Conservation (phyloP, 345 rosid genomes). For the Eucalyptus fibrosa region DNA sequence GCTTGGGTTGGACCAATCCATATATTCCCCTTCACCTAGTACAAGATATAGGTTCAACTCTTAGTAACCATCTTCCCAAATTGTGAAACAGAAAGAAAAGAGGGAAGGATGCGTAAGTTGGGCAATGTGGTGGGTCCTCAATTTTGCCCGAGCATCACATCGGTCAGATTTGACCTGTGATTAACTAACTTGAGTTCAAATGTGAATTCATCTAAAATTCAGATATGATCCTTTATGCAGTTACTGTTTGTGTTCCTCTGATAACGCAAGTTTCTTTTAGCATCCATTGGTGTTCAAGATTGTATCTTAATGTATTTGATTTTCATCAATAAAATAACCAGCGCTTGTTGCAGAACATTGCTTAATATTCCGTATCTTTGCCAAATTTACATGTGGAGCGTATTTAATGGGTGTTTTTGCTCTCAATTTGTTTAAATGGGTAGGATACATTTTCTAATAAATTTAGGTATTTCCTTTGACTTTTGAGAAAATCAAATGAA, state of each 20-base stretch:
- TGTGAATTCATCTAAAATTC: background rate
- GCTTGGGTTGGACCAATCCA: too few relatives aligned
- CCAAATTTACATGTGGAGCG: background rate
- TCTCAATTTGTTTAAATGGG: background rate
- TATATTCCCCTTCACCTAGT: background rate
- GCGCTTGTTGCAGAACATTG: background rate
- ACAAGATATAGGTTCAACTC: background rate
- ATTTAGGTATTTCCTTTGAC: background rate
- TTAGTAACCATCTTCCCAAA: background rate
- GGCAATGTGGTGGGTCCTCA: background rate
- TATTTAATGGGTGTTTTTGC: background rate
- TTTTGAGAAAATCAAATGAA: background rate
- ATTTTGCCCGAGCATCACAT: background rate
- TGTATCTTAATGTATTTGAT: background rate
- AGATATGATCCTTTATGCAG: background rate
- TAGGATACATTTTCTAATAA: background rate
- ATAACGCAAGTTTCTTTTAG: background rate
- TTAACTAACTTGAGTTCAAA: background rate
- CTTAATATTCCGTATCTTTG: background rate
- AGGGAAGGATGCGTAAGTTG: background rate
- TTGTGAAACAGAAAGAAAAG: background rate
- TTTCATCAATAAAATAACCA: background rate
- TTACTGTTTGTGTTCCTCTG: background rate
- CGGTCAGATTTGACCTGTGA: background rate
- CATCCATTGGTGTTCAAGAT: background rate